Evolutionary conservation across 495 filamentous ascomycete species (phyloP), one percentile per base, ranked within the genome.

Genomic region (Massariosphaeria phaeospora): DNA sequence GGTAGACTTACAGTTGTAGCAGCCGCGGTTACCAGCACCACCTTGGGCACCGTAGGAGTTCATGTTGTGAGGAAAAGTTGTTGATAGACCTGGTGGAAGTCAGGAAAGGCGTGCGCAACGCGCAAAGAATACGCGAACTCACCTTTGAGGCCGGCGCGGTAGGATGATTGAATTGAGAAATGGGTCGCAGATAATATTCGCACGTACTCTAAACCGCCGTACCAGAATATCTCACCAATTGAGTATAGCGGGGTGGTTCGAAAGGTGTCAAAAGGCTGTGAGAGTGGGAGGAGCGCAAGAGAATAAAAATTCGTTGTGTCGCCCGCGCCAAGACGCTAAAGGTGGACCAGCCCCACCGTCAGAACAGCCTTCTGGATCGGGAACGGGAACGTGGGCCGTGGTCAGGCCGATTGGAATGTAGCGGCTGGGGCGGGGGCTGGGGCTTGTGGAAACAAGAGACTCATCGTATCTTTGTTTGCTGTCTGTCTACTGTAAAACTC

Each of bases 1-100:
- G 44, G 50, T 50, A 51, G 59, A 87, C 84, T 74, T 70, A 89
- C 85, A 89, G 74, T 89, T 89, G 76, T 85, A 89, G 75, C 85
- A 89, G 53, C 78, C 83, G 69, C 84, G 83, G 59, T 67, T 66
- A 36, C 75, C 76, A 13, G 45, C 52, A 21, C 42, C 52, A 48
- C 59, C 59, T 18, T 6, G 24, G 9, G 23, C 31, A 62, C 65
- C 39, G 40, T 41, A 55, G 59, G 64, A 75, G 40, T 79, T 75
- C 76, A 79, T 79, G 21, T 57, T 68, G 52, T n/a, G 27, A 12
- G 31, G 48, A 29, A 26, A 30, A 44, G 56, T 63, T 52, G 57
- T 62, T 57, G 50, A 12, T 41, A 1, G 46, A 65, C 64, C 63
- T 62, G 66, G 46, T 57, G 26, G 20, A 18, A 9, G 30, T 55